Conservation (phyloP, 306 rosid genomes). For the Begonia loranthoides region DNA sequence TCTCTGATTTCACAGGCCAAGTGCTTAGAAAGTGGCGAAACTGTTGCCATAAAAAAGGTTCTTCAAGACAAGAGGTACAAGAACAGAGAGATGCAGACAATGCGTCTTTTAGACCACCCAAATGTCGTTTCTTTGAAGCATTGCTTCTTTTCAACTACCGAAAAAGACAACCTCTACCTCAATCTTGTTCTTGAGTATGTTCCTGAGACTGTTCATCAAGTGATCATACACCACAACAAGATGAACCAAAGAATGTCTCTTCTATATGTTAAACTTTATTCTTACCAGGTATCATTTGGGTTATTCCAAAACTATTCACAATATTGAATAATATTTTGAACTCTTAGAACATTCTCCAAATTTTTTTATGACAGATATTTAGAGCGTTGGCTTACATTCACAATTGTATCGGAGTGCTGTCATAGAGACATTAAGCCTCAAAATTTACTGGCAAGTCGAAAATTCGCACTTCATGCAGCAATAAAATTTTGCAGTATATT, state of each 20-base stretch:
- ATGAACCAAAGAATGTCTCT: conserved; percentile 1
- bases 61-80: conserved; percentile 3
- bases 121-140: neutral
- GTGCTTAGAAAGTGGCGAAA: neutral
- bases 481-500: too few species aligned
- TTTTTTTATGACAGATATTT: neutral
- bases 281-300: neutral
- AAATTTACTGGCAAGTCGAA: neutral
- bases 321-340: too few species aligned
- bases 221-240: conserved; percentile 2
- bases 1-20: neutral
- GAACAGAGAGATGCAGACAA: neutral
- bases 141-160: neutral
- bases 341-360: too few species aligned
- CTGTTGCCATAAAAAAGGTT: neutral
- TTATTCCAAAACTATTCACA: too few species aligned
- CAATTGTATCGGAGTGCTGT: neutral
- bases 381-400: conserved; percentile 5
- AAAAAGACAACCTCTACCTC: neutral
- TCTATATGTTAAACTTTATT: neutral
- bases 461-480: too few species aligned
- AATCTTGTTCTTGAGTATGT: conserved; percentile 2
- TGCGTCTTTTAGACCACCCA: neutral
- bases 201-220: neutral
- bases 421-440: conserved; percentile 4